Conservation (phyloP, 2,329 filamentous ascomycete genomes). For the Ophiostoma montium region DNA sequence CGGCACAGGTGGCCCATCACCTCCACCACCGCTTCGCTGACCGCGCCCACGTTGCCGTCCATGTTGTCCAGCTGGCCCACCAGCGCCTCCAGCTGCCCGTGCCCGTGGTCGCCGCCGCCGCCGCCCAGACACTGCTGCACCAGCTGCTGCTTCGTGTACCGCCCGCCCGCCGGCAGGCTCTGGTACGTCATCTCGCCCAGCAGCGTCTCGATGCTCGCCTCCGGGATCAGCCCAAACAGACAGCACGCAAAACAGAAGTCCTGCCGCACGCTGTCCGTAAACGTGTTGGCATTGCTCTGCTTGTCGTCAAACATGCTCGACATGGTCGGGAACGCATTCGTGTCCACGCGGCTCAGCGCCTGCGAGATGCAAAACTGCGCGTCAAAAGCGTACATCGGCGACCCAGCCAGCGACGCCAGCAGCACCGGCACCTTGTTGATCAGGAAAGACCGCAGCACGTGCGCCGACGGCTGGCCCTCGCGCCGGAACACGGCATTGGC, state of each 20-base stretch:
- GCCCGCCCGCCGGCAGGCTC: constrained; percentile 57
- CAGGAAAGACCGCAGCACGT: constrained; percentile 73
- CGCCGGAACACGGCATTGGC: constrained; percentile 69
- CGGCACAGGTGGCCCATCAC: constrained; percentile 54
- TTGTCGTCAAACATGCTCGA: constrained; percentile 45
- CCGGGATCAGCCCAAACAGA: constrained; percentile 69
- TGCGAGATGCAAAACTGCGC: constrained; percentile 55
- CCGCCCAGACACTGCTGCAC: constrained; percentile 66
- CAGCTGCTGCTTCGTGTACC: constrained; percentile 64
- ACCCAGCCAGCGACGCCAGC: constrained; percentile 32
- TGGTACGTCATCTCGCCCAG: constrained; percentile 76
- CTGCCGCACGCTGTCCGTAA: constrained; percentile 44
- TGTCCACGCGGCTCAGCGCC: constrained; percentile 68
- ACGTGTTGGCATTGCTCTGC: constrained; percentile 42
- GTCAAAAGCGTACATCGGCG: constrained; percentile 60
- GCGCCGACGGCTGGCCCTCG: constrained; percentile 43
- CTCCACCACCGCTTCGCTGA: constrained; percentile 64
- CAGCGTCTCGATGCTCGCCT: constrained; percentile 63
- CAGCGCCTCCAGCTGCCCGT: constrained; percentile 48
- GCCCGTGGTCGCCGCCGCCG: constrained; percentile 16
- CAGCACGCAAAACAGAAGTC: constrained; percentile 87
- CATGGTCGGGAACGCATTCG: constrained; percentile 54
- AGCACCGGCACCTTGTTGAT: constrained; percentile 51
- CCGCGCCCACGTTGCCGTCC: constrained; percentile 81
- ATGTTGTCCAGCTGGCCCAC: constrained; percentile 75